Conservation (phyloP, 2,329 filamentous ascomycete genomes). For the Thelonectria olida region DNA sequence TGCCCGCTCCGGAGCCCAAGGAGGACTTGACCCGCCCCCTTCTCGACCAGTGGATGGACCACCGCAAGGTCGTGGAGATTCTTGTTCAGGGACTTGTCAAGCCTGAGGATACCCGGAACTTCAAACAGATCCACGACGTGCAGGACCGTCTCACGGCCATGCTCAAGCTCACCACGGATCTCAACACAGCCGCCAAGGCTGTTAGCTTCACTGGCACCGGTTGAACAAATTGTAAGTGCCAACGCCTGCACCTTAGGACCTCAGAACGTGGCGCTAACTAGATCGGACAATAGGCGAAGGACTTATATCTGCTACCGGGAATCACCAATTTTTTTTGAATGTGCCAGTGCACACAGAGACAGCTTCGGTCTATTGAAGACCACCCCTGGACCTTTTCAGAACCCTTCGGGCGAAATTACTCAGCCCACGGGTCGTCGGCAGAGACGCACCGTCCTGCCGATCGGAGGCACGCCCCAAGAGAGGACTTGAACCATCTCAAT, state of each 20-base stretch:
- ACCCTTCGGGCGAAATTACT: slow-evolving; percentile 24
- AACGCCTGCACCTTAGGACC: not conserved
- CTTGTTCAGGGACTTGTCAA: slow-evolving; percentile 61
- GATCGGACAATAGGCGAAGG: slow-evolving; percentile 13
- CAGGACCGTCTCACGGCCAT: slow-evolving; percentile 61
- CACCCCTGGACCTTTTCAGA: slow-evolving; percentile 34
- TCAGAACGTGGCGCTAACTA: slow-evolving; percentile 17
- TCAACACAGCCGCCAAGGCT: slow-evolving; percentile 36
- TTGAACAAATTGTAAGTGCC: slow-evolving; percentile 41
- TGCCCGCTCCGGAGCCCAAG: slow-evolving; percentile 46
- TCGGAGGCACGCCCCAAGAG: slow-evolving; percentile 24
- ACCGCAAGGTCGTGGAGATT: slow-evolving; percentile 70
- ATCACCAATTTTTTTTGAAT: slow-evolving; percentile 21
- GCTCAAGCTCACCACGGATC: slow-evolving; percentile 56
- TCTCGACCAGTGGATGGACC: slow-evolving; percentile 66
- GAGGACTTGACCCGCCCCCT: slow-evolving; percentile 50
- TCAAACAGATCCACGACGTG: slow-evolving; percentile 62
- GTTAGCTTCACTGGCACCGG: slow-evolving; percentile 42
- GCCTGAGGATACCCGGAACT: slow-evolving; percentile 61
- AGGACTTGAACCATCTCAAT: slow-evolving; percentile 28
- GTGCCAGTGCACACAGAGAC: slow-evolving; percentile 38
- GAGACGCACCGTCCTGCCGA: slow-evolving; percentile 28
- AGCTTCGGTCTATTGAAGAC: slow-evolving; percentile 34
- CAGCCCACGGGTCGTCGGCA: slow-evolving; percentile 33
- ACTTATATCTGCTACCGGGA: slow-evolving; percentile 40